Base-by-base conservation (phyloP, 2,329 filamentous ascomycete genomes). In the Apiospora aurea region DNA sequence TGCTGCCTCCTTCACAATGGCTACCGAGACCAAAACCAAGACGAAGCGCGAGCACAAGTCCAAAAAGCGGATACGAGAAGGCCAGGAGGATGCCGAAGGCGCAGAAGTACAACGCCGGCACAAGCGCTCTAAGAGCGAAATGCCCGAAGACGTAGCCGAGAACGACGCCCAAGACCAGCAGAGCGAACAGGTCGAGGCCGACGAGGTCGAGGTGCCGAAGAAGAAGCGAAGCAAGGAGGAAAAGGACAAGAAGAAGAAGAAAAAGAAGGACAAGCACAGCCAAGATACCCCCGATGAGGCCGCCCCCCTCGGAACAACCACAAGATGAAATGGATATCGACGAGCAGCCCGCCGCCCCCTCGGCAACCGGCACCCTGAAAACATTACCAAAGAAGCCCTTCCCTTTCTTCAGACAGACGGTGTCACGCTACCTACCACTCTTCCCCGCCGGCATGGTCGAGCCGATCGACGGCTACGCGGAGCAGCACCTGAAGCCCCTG, bases 401-500 rank as follows among this genome's bases (percentile, higher is more conserved):
- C 64, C 93, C 95, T 21, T 96, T 97, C 83, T 91, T 91, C 80
- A 89, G 90, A 41, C 92, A 96, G 78, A 94, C 92, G 29, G 89
- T 94, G 57, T 95, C 95, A 1, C 89, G 97, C 77, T 95, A 94
- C 83, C 88, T 95, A 74, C 89, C 93, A 1, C 86, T 96, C 74
- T 93, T 90, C 74, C 93, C 94, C 14, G 85, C 89, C 51, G 91
- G 92, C 64, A 92, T 94, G 82, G 86, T 88, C 73, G 88, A 90
- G 72, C 92, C 93, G 0, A 83, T 94, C 75, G 91, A 93, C 76
- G 92, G 90, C 72, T 87, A 92, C 73, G 90, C 92, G 79, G 89
- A 91, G 73, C 93, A 95, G 78, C 90, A 95, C 79, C 88, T 96
- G 71, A 90, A 90, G 51, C 93, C 93, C 13, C 87, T 95, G 8